Base-by-base conservation (phyloP, 306 rosid species). In the Canavalia gladiata region DNA sequence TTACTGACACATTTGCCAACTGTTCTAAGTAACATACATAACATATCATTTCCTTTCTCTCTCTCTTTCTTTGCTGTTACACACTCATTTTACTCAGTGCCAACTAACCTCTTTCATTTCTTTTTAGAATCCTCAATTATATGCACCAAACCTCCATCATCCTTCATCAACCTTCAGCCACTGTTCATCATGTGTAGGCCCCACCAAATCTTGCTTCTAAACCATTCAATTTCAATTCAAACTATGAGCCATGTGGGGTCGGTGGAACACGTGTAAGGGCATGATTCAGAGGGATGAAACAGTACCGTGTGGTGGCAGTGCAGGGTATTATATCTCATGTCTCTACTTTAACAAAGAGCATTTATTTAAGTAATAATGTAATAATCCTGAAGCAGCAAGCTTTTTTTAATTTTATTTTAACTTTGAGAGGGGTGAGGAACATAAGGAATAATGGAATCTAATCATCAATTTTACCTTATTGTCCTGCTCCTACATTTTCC, bases 381-480 rank as follows among this genome's bases (percentile, higher is more conserved):
- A 81, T 66, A 74, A 74, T 55, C 54, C 76, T 62, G 85, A 37
- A 85, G 74, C 84, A 71, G 83, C 39, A 66, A 86, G 77, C 87
- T 83, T 74, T 79, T 79, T 64, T 81, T 45, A 45, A 28, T n/a
- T 58, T 49, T 2, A 1, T 81, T 75, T 58, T n/a, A 42, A 68
- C 58, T 71, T 43, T 67, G 46, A 31, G 25, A n/a, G 74, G 76
- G 60, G 85, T 72, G 65, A 87, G 91, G 87, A 88, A 87, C 91
- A 90, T 64, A 89, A 83, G 90, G 99, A 95, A 95, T 93, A 95
- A 90, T 83, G 97, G 99, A 95, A 95, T 95, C 99, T 95, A 91
- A 93, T 91, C 68, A 91, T 88, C 89, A 84, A 93, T 68, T 93
- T 95, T 89, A 93, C 97, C 87, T 86, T 86, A 84, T 91, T 92